Conservation (phyloP, 805 yeast genomes). For the Lipomyces sp. region DNA sequence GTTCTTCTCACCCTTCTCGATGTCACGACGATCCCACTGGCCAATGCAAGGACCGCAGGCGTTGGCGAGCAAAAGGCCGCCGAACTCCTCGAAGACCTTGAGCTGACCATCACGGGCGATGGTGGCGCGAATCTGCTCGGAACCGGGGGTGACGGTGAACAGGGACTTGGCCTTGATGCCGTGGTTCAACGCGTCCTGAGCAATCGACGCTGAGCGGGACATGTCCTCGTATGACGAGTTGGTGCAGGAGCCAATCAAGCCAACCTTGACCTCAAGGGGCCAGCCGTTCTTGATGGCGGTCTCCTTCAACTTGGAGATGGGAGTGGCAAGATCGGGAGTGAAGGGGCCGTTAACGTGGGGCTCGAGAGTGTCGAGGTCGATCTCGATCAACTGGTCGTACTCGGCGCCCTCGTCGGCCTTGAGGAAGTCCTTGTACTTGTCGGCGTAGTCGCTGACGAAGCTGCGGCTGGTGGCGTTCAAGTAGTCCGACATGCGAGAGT, state of each 20-base stretch:
- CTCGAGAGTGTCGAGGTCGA: slow-evolving; percentile 80
- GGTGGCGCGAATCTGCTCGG: slow-evolving; percentile 97
- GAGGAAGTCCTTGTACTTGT: slow-evolving; percentile 58
- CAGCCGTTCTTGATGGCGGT: slow-evolving; percentile 71
- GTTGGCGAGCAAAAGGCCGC: slow-evolving; percentile 90
- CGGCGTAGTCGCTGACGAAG: slow-evolving; percentile 78
- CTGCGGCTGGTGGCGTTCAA: slow-evolving; percentile 79
- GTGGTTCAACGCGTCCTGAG: slow-evolving; percentile 77
- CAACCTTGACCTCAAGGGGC: slow-evolving; percentile 86
- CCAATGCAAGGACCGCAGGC: slow-evolving; percentile 99
- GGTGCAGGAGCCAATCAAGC: slow-evolving; percentile 96
- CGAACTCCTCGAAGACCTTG: slow-evolving; percentile 74
- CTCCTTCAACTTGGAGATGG: slow-evolving; percentile 74
- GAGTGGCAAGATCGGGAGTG: slow-evolving; percentile 96
- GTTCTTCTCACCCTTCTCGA: slow-evolving; percentile 60
- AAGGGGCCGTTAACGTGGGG: slow-evolving; percentile 98
- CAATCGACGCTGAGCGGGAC: slow-evolving; percentile 91
- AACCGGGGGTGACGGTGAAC: slow-evolving; percentile 95
- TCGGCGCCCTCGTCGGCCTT: slow-evolving; percentile 83
- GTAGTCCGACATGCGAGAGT: slow-evolving; percentile 72
- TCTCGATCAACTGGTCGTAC: slow-evolving; percentile 89
- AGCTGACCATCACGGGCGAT: slow-evolving; percentile 92
- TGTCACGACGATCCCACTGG: slow-evolving; percentile 86
- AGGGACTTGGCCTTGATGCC: slow-evolving; percentile 90
- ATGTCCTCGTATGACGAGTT: slow-evolving; percentile 98